phyloP scores from a whole-genome alignment of 306 rosid genomes.

The Gastrolobium villosum region DNA sequence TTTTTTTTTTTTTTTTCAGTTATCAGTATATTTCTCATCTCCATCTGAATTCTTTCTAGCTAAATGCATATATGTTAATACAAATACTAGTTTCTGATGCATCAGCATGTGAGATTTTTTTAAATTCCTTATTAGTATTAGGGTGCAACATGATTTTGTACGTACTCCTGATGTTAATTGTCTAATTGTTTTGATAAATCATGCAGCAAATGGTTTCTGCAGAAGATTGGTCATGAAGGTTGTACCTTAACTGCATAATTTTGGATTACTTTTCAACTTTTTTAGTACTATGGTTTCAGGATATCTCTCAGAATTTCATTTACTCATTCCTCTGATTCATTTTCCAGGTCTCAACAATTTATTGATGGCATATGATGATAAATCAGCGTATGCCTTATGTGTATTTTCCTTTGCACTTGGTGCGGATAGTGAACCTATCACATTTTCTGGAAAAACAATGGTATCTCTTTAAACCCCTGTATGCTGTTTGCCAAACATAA shows the following conservation, averaged over 20 bases:
- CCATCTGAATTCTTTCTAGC: neutral
- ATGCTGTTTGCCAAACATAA: slow-evolving; percentile 23
- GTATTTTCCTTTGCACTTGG: slow-evolving; percentile 81
- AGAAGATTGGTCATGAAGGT: slow-evolving; percentile 98
- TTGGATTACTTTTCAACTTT: slow-evolving; percentile 32
- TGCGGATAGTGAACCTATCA: slow-evolving; percentile 75
- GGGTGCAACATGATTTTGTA: slow-evolving; percentile 9
- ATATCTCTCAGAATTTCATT: slow-evolving; percentile 32
- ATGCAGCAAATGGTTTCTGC: slow-evolving; percentile 99
- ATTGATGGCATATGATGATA: slow-evolving; percentile 91
- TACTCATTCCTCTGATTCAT: slow-evolving; percentile 39
- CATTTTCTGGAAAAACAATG: slow-evolving; percentile 87
- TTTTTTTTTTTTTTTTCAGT: neutral
- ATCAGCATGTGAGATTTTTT: slow-evolving; percentile 18
- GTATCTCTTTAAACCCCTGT: slow-evolving; percentile 53
- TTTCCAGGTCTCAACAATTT: slow-evolving; percentile 89
- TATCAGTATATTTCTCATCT: neutral
- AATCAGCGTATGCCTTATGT: slow-evolving; percentile 93
- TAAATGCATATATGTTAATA: neutral
- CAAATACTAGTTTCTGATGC: slow-evolving; percentile 14
- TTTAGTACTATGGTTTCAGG: slow-evolving; percentile 3
- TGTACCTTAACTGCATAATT: slow-evolving; percentile 24
- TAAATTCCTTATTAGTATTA: neutral
- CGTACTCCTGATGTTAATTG: slow-evolving; percentile 32
- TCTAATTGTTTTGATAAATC: slow-evolving; percentile 48